These are phyloP conservation scores for Pecoramyces ruminantium DNA, from an alignment of 192 early-diverging fungal species.

Conservation along the genomic window DNA sequence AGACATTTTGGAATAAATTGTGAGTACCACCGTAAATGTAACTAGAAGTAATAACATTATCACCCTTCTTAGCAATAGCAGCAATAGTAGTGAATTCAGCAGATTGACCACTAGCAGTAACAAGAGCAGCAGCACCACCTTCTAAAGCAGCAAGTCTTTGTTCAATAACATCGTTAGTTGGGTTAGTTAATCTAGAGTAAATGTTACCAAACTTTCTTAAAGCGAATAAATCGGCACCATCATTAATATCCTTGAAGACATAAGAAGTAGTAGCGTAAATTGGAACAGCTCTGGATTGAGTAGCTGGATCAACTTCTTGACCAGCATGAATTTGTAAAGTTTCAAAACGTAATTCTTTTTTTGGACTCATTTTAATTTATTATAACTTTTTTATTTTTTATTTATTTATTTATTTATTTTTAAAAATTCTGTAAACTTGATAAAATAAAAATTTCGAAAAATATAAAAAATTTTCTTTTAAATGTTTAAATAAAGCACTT, in stretches of 20 bases:
- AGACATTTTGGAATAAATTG: too few species aligned
- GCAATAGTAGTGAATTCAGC: slow-evolving; percentile 71
- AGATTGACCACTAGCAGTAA: slow-evolving; percentile 51
- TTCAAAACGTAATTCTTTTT: slow-evolving; percentile 31
- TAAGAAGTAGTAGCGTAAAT: slow-evolving; percentile 82
- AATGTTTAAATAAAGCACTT: too few species aligned
- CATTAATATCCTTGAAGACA: slow-evolving; percentile 63
- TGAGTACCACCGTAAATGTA: slow-evolving; percentile 20
- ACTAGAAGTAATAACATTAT: slow-evolving; percentile 72
- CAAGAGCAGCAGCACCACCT: slow-evolving; percentile 56
- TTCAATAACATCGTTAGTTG: slow-evolving; percentile 79
- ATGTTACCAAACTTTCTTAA: slow-evolving; percentile 60
- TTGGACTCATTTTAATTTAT: too few species aligned
- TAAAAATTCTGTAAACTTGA: too few species aligned
- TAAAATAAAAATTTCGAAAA: too few species aligned
- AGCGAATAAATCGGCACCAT: slow-evolving; percentile 68
- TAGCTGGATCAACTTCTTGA: slow-evolving; percentile 25
- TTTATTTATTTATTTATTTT: too few species aligned
- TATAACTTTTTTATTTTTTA: too few species aligned
- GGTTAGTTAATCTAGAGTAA: slow-evolving; percentile 73
- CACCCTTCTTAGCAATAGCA: slow-evolving; percentile 57
- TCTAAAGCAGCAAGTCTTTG: slow-evolving; percentile 83
- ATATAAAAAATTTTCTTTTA: too few species aligned
- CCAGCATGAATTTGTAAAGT: slow-evolving; percentile 87
- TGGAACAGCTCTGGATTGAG: slow-evolving; percentile 68